Conservation (phyloP, 805 yeast species). For the Starmerella vaccinii region DNA sequence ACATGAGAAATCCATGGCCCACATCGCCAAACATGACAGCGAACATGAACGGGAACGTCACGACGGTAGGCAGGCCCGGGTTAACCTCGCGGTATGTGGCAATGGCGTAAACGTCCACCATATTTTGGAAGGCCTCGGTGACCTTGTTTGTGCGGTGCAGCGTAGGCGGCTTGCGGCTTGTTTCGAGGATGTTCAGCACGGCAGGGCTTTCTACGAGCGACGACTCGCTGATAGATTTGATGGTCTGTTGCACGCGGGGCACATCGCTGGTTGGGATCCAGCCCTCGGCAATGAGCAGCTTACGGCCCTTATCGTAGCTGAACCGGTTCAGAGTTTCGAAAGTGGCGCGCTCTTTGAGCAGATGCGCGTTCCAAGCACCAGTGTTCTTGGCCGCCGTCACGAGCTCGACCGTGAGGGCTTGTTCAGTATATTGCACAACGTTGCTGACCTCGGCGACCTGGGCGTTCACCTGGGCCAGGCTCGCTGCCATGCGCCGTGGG, state of each 20-base stretch:
- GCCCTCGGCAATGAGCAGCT: slow-evolving; percentile 87
- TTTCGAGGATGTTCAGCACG: slow-evolving; percentile 48
- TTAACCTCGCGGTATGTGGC: slow-evolving; percentile 91
- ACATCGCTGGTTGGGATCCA: slow-evolving; percentile 86
- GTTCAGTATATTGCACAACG: slow-evolving; percentile 53
- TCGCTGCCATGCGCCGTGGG: slow-evolving; percentile 28
- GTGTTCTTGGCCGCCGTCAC: slow-evolving; percentile 66
- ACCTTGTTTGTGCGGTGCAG: slow-evolving; percentile 90
- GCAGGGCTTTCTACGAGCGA: slow-evolving; percentile 37
- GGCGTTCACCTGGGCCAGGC: slow-evolving; percentile 35
- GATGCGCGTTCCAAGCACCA: slow-evolving; percentile 58
- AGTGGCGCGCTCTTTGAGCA: slow-evolving; percentile 73
- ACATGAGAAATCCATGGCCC: slow-evolving; percentile 86
- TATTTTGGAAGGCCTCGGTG: slow-evolving; percentile 82
- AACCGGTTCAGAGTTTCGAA: slow-evolving; percentile 68
- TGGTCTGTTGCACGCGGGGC: slow-evolving; percentile 49
- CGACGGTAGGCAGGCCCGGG: slow-evolving; percentile 88
- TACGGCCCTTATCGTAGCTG: slow-evolving; percentile 72
- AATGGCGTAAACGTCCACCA: slow-evolving; percentile 91
- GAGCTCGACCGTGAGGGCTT: slow-evolving; percentile 66
- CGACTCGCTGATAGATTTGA: slow-evolving; percentile 52
- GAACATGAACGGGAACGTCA: slow-evolving; percentile 96
- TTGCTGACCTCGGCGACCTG: slow-evolving; percentile 48
- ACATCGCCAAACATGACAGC: slow-evolving; percentile 98
- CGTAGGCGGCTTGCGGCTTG: slow-evolving; percentile 80